Percentiles rank a stretch among this genome's conserved stretches.
Evolutionary conservation across 2,329 filamentous ascomycete genomes (phyloP).

Genomic region (Trichoderma cornu-damae): DNA sequence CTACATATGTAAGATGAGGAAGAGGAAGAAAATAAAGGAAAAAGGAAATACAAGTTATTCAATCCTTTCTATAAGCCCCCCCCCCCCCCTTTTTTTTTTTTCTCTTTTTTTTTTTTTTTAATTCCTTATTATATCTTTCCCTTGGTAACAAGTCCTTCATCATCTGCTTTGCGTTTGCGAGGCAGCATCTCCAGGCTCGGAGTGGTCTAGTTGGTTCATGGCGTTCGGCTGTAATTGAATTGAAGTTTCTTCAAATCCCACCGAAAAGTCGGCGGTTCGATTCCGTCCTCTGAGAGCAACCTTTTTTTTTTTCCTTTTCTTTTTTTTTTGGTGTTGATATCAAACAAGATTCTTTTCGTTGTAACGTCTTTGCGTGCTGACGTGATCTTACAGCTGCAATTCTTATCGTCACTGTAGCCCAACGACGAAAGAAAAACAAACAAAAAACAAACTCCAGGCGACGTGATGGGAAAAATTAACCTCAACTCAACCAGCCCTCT

Average conservation of each 20-base stretch:
- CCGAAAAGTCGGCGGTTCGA: constrained; percentile 30
- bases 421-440: too few species aligned
- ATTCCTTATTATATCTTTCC: too few species aligned
- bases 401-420: too few species aligned
- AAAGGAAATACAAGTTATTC: too few species aligned
- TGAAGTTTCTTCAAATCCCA: constrained; percentile 20
- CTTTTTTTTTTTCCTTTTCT: constrained; percentile 15
- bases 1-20: too few species aligned
- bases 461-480: too few species aligned
- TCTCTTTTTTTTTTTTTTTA: neutral
- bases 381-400: too few species aligned
- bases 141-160: neutral
- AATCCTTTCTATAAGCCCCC: too few species aligned
- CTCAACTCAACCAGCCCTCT: too few species aligned
- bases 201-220: constrained; percentile 31
- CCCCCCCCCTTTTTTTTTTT: neutral
- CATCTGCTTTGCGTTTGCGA: neutral
- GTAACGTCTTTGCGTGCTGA: neutral
- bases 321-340: neutral
- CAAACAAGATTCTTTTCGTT: neutral
- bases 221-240: constrained; percentile 29
- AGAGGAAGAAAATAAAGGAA: too few species aligned
- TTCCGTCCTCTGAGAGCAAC: constrained; percentile 26
- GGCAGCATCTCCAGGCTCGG: constrained; percentile 19
- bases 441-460: too few species aligned